Evolutionary conservation across 148 eudicot species (phyloP).

Genomic region (Rhododendron henanense): DNA sequence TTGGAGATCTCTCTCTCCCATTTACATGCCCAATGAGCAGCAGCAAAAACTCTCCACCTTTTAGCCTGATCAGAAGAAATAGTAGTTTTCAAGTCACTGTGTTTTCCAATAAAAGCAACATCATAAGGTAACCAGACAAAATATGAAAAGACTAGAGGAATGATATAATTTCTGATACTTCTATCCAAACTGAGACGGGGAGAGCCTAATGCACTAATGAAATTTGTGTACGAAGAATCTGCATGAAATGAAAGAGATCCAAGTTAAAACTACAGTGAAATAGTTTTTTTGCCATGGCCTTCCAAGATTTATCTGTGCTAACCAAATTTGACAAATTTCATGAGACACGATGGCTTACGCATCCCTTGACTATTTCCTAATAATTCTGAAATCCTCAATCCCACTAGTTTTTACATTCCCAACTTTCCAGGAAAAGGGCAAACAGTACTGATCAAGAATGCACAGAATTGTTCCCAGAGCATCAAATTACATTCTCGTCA

Average conservation of each 20-base stretch:
- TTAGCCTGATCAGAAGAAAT: slow-evolving; percentile 47
- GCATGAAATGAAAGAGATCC: neutral
- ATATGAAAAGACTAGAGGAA: neutral
- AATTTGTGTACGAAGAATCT: neutral
- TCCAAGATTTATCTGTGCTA: neutral
- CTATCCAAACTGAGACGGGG: neutral
- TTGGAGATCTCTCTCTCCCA: slow-evolving; percentile 65
- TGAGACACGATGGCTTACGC: neutral
- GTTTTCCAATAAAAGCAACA: neutral
- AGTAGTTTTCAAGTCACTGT: neutral
- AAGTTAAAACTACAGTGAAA: neutral
- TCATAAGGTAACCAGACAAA: neutral
- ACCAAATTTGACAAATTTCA: neutral
- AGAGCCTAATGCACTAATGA: neutral
- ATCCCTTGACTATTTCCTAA: neutral
- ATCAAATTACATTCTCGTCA: neutral
- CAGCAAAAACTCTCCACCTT: slow-evolving; percentile 89
- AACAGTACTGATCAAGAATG: neutral
- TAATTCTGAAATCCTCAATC: neutral
- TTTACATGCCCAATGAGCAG: slow-evolving; percentile 90
- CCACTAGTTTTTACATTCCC: neutral
- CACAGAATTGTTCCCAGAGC: neutral
- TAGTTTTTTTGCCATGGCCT: neutral
- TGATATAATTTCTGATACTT: neutral
- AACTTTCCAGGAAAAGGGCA: neutral